A percentile compares a stretch with the other conserved stretches of the same genome.
Conservation (phyloP, 148 eudicot genomes). For the Mesembryanthemum crystallinum region DNA sequence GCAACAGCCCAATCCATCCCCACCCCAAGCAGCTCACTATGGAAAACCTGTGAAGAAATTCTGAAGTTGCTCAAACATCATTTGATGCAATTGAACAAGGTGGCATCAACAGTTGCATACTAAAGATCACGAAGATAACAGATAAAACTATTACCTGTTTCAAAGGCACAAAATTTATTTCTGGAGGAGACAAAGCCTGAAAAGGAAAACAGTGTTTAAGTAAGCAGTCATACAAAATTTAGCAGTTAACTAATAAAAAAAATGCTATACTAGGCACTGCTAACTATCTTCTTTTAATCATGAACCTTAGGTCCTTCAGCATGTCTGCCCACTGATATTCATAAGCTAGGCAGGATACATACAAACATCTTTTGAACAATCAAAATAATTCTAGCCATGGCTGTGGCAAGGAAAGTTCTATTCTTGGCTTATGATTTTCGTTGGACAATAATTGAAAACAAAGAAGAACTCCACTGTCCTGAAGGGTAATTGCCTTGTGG, state of each 20-base stretch:
- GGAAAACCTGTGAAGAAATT: neutral
- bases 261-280: neutral
- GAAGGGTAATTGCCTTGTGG: neutral
- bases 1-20: neutral
- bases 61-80: neutral
- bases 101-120: neutral
- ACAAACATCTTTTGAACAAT: neutral
- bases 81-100: neutral
- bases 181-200: conserved; percentile 77
- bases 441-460: neutral
- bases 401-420: neutral
- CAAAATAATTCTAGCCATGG: neutral
- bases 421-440: neutral
- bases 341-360: neutral
- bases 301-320: neutral
- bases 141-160: conserved; percentile 55
- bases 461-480: neutral
- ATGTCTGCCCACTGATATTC: neutral
- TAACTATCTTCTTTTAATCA: neutral
- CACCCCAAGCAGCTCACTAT: neutral
- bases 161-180: conserved; percentile 73
- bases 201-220: conserved; percentile 15
- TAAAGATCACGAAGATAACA: neutral
- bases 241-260: neutral
- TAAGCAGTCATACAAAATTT: neutral